Evolutionary conservation across 164 flowering plant species (phyloP).

Genomic region (Echeveria elegans): DNA sequence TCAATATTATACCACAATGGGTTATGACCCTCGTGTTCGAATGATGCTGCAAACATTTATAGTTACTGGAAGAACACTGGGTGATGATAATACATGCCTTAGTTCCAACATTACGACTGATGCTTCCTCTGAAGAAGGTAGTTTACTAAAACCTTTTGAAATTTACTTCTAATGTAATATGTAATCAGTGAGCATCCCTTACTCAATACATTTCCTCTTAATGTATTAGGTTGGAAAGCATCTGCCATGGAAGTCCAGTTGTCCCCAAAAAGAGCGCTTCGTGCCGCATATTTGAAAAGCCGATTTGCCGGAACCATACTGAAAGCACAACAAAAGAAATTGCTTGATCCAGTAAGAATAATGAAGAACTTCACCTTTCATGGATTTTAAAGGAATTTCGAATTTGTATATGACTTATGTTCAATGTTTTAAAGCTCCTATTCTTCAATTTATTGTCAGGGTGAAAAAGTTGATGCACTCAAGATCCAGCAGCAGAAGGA

Average conservation of each 20-base stretch:
- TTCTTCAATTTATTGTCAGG: conserved; percentile 21
- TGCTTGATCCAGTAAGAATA: conserved; percentile 43
- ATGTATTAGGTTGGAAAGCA: conserved; percentile 17
- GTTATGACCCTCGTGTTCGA: conserved; percentile 3
- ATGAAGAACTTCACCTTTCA: background rate
- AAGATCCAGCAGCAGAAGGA: conserved; percentile 50
- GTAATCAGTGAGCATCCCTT: background rate
- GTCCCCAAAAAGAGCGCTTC: conserved; percentile 72
- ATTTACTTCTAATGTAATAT: background rate
- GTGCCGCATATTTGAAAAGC: conserved; percentile 67
- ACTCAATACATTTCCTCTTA: background rate
- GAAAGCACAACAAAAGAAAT: conserved; percentile 59
- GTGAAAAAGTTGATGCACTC: conserved; percentile 42
- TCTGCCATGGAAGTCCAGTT: conserved; percentile 30
- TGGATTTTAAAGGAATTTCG: background rate
- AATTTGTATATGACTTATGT: background rate
- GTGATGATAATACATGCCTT: background rate
- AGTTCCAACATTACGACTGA: conserved; percentile 1
- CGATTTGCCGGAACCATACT: conserved; percentile 81
- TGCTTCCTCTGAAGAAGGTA: conserved; percentile 8
- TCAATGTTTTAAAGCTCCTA: background rate
- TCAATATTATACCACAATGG: background rate
- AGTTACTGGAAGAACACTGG: background rate
- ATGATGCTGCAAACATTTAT: background rate
- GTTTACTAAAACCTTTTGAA: background rate